Percentiles rank a stretch among this genome's conserved stretches.
These are phyloP conservation scores for Daldinia caldariorum DNA, from an alignment of 495 filamentous ascomycete genomes.

Conservation along the genomic window DNA sequence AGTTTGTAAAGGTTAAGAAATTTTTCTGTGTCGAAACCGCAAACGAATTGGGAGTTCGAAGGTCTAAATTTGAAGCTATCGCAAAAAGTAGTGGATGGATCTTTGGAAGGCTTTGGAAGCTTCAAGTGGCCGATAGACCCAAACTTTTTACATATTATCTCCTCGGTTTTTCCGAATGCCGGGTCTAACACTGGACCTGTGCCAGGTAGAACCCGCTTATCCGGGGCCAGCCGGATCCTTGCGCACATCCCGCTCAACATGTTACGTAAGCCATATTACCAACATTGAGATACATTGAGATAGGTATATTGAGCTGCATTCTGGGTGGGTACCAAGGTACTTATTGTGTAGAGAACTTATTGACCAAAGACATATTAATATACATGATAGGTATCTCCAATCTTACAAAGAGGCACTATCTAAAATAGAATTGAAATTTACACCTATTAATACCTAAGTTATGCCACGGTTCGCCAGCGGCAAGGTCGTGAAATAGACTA, in stretches of 20 bases:
- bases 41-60: slow-evolving; percentile 34
- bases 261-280: slow-evolving; percentile 4
- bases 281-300: no score
- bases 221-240: slow-evolving; percentile 22
- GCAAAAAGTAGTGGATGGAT: slow-evolving; percentile 31
- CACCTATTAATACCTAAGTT: slow-evolving; percentile 34
- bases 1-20: background rate
- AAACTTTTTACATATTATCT: slow-evolving; percentile 38
- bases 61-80: slow-evolving; percentile 48
- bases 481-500: slow-evolving; percentile 20
- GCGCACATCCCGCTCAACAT: background rate
- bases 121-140: slow-evolving; percentile 48
- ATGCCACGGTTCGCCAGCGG: slow-evolving; percentile 11
- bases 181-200: slow-evolving; percentile 13
- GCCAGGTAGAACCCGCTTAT: slow-evolving; percentile 19
- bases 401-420: no score
- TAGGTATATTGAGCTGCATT: no score
- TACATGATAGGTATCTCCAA: no score
- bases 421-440: slow-evolving; percentile 22
- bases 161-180: slow-evolving; percentile 48
- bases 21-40: slow-evolving; percentile 21
- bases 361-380: no score
- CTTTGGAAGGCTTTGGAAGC: slow-evolving; percentile 50
- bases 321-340: background rate
- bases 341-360: no score